Conservation (phyloP, 257 asterid species). For the Avicennia marina region DNA sequence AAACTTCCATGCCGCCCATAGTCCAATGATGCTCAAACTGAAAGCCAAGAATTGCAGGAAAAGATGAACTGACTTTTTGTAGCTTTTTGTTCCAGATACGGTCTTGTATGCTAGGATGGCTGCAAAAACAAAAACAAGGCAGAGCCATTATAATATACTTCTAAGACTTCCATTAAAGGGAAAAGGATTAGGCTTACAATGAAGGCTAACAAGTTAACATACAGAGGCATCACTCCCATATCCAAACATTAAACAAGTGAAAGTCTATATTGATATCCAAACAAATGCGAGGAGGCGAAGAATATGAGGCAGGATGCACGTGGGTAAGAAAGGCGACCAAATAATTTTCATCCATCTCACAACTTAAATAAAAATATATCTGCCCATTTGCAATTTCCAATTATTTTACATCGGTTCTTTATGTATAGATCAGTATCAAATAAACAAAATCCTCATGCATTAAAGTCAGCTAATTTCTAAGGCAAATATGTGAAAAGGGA, state of each 20-base stretch:
- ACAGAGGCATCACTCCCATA: too few relatives aligned
- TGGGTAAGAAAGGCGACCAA: background rate
- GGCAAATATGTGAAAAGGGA: background rate
- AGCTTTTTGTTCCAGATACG: slow-evolving; percentile 62
- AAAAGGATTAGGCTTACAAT: too few relatives aligned
- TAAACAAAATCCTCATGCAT: background rate
- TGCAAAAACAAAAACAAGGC: slow-evolving; percentile 28
- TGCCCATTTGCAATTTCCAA: background rate
- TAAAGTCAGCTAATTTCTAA: slow-evolving; percentile 1
- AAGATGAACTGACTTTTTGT: slow-evolving; percentile 67
- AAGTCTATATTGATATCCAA: too few relatives aligned
- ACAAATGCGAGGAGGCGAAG: background rate
- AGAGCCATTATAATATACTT: too few relatives aligned
- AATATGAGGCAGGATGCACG: background rate
- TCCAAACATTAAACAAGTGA: too few relatives aligned
- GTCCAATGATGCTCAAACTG: slow-evolving; percentile 45
- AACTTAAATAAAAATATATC: background rate
- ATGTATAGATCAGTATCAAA: background rate
- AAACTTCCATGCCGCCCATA: slow-evolving; percentile 88
- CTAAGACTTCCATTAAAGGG: too few relatives aligned
- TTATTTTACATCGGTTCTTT: background rate
- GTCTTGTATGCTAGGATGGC: slow-evolving; percentile 89
- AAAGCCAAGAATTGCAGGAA: slow-evolving; percentile 59
- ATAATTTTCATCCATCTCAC: background rate
- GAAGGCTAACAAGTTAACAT: too few relatives aligned